A percentile compares a stretch with the other conserved stretches of the same genome.
Evolutionary conservation across 2,329 filamentous ascomycete species (phyloP).

Genomic region (Aspergillus pseudoglaucus): DNA sequence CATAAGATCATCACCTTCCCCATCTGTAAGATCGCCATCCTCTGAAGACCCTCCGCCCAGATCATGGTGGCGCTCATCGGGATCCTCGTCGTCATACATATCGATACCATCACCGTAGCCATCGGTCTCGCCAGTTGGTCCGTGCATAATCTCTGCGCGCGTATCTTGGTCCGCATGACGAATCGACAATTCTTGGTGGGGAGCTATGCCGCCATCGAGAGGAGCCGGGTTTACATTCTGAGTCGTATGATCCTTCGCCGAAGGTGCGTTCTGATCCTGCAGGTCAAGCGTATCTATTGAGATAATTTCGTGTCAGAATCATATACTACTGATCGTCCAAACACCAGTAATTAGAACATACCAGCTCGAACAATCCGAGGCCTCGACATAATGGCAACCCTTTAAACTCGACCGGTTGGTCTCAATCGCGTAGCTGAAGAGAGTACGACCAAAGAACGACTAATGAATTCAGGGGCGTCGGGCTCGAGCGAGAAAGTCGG

Average conservation of each 20-base stretch:
- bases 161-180: conserved; percentile 72
- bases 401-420: conserved; percentile 9
- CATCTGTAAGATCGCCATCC: conserved; percentile 55
- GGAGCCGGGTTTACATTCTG: conserved; percentile 48
- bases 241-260: conserved; percentile 71
- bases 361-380: conserved; percentile 43
- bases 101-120: conserved; percentile 27
- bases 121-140: conserved; percentile 51
- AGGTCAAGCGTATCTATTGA: conserved; percentile 83
- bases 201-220: conserved; percentile 54
- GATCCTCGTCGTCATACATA: conserved; percentile 24
- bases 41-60: conserved; percentile 22
- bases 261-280: conserved; percentile 74
- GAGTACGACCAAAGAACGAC: conserved; percentile 13
- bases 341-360: conserved; percentile 18
- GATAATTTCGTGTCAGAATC: background rate
- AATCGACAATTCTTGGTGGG: conserved; percentile 80
- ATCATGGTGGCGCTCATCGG: conserved; percentile 16
- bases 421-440: conserved; percentile 7
- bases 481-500: conserved; percentile 6
- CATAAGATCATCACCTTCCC: conserved; percentile 61
- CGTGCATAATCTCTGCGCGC: conserved; percentile 63
- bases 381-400: conserved; percentile 30
- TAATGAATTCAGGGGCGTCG: conserved; percentile 13
- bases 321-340: conserved; percentile 7